These are phyloP conservation scores for Biscogniauxia sp. DNA, from an alignment of 2,329 filamentous ascomycete species.

Conservation along the genomic window DNA sequence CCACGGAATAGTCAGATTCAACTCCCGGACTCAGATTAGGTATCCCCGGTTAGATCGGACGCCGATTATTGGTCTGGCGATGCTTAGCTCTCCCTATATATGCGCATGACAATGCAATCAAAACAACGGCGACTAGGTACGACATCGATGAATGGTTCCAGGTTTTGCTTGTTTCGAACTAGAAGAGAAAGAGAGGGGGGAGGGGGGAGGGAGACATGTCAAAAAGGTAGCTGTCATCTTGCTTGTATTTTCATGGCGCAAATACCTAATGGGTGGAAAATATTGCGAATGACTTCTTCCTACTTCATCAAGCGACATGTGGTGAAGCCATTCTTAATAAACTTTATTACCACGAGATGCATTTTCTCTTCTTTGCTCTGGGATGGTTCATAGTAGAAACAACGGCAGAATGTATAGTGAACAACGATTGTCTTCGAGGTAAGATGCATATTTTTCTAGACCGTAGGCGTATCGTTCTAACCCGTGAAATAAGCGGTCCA, in stretches of 20 bases:
- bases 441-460: background rate
- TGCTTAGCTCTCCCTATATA: background rate
- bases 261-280: too few relatives aligned
- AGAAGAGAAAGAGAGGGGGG: too few relatives aligned
- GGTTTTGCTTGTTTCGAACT: conserved; percentile 7
- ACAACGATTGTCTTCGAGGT: conserved; percentile 15
- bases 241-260: too few relatives aligned
- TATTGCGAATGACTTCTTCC: background rate
- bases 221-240: background rate
- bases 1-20: background rate
- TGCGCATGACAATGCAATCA: background rate
- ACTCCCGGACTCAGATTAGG: background rate
- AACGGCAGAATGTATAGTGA: conserved; percentile 8
- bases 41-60: background rate
- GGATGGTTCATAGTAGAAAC: conserved; percentile 3
- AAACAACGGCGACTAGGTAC: background rate
- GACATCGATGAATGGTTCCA: background rate
- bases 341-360: background rate
- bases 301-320: background rate
- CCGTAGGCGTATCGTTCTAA: background rate
- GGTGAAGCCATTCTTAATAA: background rate
- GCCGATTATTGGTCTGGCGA: background rate
- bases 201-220: background rate
- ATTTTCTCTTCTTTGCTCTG: background rate
- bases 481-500: conserved; percentile 1